phyloP scores from a whole-genome alignment of 768 basidiomycete genomes.

The Lactarius hengduanensis region DNA sequence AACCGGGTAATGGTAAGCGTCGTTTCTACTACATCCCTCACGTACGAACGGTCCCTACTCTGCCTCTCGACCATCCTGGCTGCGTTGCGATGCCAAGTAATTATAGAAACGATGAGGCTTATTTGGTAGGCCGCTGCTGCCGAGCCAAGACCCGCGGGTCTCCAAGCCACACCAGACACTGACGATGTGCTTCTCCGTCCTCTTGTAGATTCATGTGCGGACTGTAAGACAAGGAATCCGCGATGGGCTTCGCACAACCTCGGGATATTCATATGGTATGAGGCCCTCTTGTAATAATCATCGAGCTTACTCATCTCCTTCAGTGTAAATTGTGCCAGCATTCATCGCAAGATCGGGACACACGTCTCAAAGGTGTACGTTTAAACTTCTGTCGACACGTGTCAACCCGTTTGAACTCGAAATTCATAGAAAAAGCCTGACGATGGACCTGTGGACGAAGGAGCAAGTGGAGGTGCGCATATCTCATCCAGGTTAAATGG shows the following conservation, averaged over 20 bases:
- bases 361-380: constrained; percentile 91
- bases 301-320: constrained; percentile 22
- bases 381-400: background rate
- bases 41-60: background rate
- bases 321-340: constrained; percentile 84
- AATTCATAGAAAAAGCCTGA: constrained; percentile 74
- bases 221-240: constrained; percentile 84
- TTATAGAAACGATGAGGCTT: background rate
- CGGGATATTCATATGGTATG: constrained; percentile 85
- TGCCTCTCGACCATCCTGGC: background rate
- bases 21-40: background rate
- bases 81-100: background rate
- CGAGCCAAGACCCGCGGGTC: constrained; percentile 6
- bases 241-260: constrained; percentile 89
- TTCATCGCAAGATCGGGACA: constrained; percentile 93
- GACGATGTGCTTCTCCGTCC: constrained; percentile 4
- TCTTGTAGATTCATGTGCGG: constrained; percentile 77
- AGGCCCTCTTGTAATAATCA: constrained; percentile 11
- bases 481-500: constrained; percentile 12
- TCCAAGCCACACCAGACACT: constrained; percentile 3
- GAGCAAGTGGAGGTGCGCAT: constrained; percentile 80
- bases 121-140: constrained; percentile 8
- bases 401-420: background rate
- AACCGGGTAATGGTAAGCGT: constrained; percentile 25
- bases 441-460: constrained; percentile 82